Percentiles rank a stretch among this genome's conserved stretches.
Conservation (phyloP, 2,329 filamentous ascomycete genomes). For the Arthrobotrys entomopaga region DNA sequence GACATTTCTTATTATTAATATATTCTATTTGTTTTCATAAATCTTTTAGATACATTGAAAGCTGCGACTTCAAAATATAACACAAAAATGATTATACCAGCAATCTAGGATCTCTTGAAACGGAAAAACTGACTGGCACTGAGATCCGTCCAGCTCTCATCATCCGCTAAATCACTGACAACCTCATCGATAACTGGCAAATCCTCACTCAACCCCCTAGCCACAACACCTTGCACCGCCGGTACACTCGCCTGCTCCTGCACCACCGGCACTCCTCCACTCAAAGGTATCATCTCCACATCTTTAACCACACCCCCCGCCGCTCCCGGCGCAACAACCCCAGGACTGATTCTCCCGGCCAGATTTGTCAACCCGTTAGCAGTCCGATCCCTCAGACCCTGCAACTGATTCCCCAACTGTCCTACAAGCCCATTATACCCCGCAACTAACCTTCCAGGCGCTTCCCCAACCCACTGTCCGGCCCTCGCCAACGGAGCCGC, state of each 20-base stretch:
- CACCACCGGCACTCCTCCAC: neutral
- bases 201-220: conserved; percentile 5
- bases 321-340: neutral
- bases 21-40: too few relatives aligned
- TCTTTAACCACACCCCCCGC: too few relatives aligned
- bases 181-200: neutral
- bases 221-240: too few relatives aligned
- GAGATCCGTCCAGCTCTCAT: conserved; percentile 10
- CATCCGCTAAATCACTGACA: conserved; percentile 1
- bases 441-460: neutral
- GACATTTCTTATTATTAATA: too few relatives aligned
- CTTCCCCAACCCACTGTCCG: conserved; percentile 21
- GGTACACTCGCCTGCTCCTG: neutral
- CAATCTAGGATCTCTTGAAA: neutral
- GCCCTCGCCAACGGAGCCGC: conserved; percentile 9
- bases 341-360: too few relatives aligned
- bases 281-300: conserved; percentile 7
- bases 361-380: too few relatives aligned
- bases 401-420: neutral
- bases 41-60: too few relatives aligned
- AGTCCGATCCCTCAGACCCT: too few relatives aligned
- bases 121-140: conserved; percentile 16
- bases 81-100: neutral
- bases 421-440: neutral
- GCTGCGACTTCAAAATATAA: neutral